Percentiles rank a stretch among this genome's conserved stretches.
phyloP scores from a whole-genome alignment of 2,329 filamentous ascomycete species.

The Dactylella cylindrospora region DNA sequence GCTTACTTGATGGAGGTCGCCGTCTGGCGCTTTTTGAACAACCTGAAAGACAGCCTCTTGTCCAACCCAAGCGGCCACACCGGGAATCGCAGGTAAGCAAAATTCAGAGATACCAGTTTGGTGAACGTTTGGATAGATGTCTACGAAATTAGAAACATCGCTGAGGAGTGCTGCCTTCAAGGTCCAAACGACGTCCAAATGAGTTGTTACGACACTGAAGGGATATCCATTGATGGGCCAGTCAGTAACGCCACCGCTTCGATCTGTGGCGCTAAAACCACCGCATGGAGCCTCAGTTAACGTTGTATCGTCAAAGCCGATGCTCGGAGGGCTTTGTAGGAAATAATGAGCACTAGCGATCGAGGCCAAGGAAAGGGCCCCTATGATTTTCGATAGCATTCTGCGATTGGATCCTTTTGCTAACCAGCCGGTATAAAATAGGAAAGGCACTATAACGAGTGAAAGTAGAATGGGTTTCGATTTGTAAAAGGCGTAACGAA shows the following conservation, averaged over 20 bases:
- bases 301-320: constrained; percentile 10
- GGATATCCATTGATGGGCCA: constrained; percentile 8
- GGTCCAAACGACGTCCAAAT: constrained; percentile 13
- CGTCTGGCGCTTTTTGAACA: constrained; percentile 5
- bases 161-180: constrained; percentile 5
- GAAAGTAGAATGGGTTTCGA: too few species aligned
- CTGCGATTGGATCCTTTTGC: too few species aligned
- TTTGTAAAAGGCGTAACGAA: too few species aligned
- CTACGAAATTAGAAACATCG: not conserved
- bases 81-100: constrained; percentile 4
- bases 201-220: constrained; percentile 7
- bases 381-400: constrained; percentile 1
- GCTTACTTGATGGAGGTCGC: constrained; percentile 1
- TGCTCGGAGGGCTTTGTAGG: constrained; percentile 3
- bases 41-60: constrained; percentile 7
- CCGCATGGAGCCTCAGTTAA: constrained; percentile 3
- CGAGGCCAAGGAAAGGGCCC: not conserved
- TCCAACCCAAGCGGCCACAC: constrained; percentile 1
- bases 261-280: constrained; percentile 7
- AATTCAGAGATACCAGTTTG: constrained; percentile 13
- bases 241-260: constrained; percentile 5
- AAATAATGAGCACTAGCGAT: constrained; percentile 2
- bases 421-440: too few species aligned
- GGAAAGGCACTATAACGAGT: too few species aligned
- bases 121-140: constrained; percentile 16